Conservation (phyloP, 345 rosid species). For the Turritis glabra region DNA sequence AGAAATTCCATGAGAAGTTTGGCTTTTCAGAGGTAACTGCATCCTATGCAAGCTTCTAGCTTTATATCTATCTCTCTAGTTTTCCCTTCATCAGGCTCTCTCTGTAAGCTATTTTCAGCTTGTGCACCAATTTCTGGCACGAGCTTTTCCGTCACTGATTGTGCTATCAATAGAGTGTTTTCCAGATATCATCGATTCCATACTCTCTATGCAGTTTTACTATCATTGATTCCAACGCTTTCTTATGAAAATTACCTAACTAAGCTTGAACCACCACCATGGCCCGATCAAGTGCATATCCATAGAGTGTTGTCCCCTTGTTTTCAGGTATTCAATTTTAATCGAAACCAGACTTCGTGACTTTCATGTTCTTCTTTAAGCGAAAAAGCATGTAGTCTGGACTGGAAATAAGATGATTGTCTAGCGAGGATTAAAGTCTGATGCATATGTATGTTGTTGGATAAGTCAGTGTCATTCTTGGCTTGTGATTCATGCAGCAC, state of each 20-base stretch:
- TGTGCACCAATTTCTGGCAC: constrained; percentile 20
- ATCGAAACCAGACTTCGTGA: constrained; percentile 7
- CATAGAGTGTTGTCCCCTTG: constrained; percentile 6
- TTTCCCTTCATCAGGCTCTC: constrained; percentile 15
- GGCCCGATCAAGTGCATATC: constrained; percentile 12
- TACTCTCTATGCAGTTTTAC: constrained; percentile 4
- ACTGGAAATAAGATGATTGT: neutral
- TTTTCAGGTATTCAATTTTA: neutral
- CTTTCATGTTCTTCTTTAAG: neutral
- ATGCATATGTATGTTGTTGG: constrained; percentile 5
- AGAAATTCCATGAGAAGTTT: constrained; percentile 60
- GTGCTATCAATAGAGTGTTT: constrained; percentile 6
- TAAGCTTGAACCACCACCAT: constrained; percentile 2
- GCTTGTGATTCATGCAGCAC: constrained; percentile 18
- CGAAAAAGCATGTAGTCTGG: neutral
- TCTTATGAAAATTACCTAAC: neutral
- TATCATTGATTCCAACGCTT: neutral
- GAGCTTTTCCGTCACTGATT: constrained; percentile 1
- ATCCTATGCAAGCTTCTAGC: constrained; percentile 33
- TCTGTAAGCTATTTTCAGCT: constrained; percentile 26
- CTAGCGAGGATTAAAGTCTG: neutral
- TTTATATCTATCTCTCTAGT: constrained; percentile 9
- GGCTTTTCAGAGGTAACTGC: constrained; percentile 39
- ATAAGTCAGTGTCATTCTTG: constrained; percentile 13
- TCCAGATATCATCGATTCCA: constrained; percentile 16